Evolutionary conservation across 495 filamentous ascomycete species (phyloP).

Genomic region (Tuber indicum): DNA sequence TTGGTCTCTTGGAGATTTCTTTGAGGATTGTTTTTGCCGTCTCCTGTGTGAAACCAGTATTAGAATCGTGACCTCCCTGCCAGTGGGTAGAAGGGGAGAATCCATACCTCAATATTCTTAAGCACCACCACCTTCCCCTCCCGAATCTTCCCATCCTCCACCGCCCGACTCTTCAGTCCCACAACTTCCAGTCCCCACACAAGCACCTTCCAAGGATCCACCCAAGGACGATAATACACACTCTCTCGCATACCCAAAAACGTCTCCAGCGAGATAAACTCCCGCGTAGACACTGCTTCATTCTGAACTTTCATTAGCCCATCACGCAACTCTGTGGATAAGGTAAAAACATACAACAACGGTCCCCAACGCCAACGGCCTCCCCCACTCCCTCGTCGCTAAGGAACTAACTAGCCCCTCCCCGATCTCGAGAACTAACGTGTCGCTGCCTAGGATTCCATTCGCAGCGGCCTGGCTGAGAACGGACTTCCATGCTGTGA

Average conservation of each 20-base stretch:
- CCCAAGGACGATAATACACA: slow-evolving; percentile 54
- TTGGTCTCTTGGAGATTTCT: slow-evolving; percentile 47
- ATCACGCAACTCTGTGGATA: slow-evolving; percentile 73
- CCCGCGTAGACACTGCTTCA: slow-evolving; percentile 62
- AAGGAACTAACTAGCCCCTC: slow-evolving; percentile 63
- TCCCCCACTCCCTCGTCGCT: slow-evolving; percentile 70
- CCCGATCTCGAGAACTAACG: slow-evolving; percentile 60
- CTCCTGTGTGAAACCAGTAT: slow-evolving; percentile 40
- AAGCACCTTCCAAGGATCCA: slow-evolving; percentile 57
- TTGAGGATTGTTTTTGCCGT: slow-evolving; percentile 48
- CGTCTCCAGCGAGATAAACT: slow-evolving; percentile 61
- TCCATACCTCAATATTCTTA: slow-evolving; percentile 50
- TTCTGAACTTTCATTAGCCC: slow-evolving; percentile 68
- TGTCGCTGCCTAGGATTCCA: slow-evolving; percentile 54
- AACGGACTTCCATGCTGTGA: slow-evolving; percentile 72
- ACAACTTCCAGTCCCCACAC: slow-evolving; percentile 69
- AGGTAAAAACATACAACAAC: slow-evolving; percentile 65
- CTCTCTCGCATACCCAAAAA: slow-evolving; percentile 57
- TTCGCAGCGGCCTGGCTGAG: slow-evolving; percentile 60
- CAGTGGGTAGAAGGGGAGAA: not conserved
- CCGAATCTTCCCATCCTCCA: slow-evolving; percentile 16
- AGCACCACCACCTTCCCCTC: slow-evolving; percentile 47
- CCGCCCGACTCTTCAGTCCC: slow-evolving; percentile 53
- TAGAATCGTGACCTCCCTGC: slow-evolving; percentile 1
- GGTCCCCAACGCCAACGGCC: slow-evolving; percentile 71